A percentile compares a stretch with the other conserved stretches of the same genome.
phyloP scores from a whole-genome alignment of 2,329 filamentous ascomycete species.

The Fusarium nygamai region DNA sequence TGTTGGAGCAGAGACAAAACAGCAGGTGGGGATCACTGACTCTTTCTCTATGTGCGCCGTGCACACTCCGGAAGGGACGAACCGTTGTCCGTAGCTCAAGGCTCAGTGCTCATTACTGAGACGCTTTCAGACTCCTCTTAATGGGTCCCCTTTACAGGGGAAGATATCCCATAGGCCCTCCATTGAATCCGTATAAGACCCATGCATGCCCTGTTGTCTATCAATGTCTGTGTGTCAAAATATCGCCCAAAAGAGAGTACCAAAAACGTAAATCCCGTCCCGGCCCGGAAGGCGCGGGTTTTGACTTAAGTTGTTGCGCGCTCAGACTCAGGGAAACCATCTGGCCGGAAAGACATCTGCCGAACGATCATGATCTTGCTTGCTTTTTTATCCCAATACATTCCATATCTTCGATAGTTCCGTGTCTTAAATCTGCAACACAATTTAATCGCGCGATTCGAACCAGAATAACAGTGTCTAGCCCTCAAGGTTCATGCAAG shows the following conservation, averaged over 20 bases:
- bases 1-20: neutral
- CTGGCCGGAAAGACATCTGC: constrained; percentile 22
- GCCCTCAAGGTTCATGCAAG: constrained; percentile 4
- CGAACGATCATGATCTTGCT: neutral
- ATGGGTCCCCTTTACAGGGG: neutral
- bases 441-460: neutral
- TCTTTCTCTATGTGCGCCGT: constrained; percentile 14
- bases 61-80: constrained; percentile 29
- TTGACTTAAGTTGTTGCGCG: constrained; percentile 12
- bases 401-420: neutral
- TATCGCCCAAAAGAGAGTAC: constrained; percentile 6
- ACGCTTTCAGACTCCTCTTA: neutral
- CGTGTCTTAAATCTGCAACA: constrained; percentile 19
- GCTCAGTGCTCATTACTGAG: constrained; percentile 18
- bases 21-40: neutral
- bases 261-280: constrained; percentile 19
- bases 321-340: constrained; percentile 37
- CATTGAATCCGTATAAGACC: constrained; percentile 11
- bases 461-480: neutral
- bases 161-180: neutral
- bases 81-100: constrained; percentile 16
- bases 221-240: constrained; percentile 28
- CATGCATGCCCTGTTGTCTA: constrained; percentile 15
- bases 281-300: neutral
- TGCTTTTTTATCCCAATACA: constrained; percentile 3